A percentile compares a stretch with the other conserved stretches of the same genome.
Evolutionary conservation across 2,329 filamentous ascomycete genomes (phyloP).

Genomic region (Fusarium falciforme): DNA sequence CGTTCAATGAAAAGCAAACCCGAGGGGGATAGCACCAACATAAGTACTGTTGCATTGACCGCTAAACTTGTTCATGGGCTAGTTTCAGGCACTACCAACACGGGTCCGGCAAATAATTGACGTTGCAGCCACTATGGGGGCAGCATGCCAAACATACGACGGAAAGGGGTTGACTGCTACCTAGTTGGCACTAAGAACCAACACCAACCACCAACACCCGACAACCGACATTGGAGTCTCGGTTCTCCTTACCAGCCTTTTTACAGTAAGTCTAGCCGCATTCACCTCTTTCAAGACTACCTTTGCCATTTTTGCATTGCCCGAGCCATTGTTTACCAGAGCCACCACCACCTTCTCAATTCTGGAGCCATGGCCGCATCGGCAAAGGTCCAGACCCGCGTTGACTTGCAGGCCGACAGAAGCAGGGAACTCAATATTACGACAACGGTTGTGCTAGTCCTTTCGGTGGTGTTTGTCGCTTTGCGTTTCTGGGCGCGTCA

Average conservation of each 20-base stretch:
- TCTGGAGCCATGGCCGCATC: not conserved
- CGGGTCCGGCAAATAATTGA: not conserved
- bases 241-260: not conserved
- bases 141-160: not conserved
- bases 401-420: constrained; percentile 5
- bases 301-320: not conserved
- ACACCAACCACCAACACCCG: not conserved
- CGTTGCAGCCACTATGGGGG: not conserved
- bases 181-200: not conserved
- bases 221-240: not conserved
- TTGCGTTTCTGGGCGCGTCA: constrained; percentile 22
- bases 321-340: not conserved
- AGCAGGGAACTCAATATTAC: constrained; percentile 10
- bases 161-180: not conserved
- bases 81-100: not conserved
- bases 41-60: not conserved
- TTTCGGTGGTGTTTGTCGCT: constrained; percentile 13
- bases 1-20: not conserved
- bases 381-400: not conserved
- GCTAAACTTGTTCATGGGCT: not conserved
- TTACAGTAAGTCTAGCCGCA: not conserved
- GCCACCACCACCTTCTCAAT: not conserved
- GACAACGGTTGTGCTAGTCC: constrained; percentile 12
- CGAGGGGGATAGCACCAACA: not conserved
- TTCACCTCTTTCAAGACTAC: not conserved